phyloP scores from a whole-genome alignment of 2,329 filamentous ascomycete species.

The Aspergillus glaucus region DNA sequence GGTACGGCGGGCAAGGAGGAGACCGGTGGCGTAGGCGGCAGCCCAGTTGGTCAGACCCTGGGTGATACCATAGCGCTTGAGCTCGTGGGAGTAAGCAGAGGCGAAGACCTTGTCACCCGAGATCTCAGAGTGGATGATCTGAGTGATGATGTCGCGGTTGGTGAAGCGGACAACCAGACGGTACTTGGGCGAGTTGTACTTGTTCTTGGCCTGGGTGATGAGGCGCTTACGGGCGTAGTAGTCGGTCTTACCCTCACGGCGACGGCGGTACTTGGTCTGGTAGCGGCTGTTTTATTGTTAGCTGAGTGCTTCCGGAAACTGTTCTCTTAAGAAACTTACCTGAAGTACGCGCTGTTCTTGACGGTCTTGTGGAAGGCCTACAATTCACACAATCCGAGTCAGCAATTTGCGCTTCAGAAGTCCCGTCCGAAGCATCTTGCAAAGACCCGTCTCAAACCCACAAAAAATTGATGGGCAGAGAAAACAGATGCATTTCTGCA shows the following conservation, averaged over 20 bases:
- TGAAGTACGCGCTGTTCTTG: slow-evolving; percentile 99
- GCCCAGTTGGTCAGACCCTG: slow-evolving; percentile 99
- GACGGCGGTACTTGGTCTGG: slow-evolving; percentile 99
- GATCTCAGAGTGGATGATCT: slow-evolving; percentile 96
- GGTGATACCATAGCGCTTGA: slow-evolving; percentile 92
- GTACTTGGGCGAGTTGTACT: slow-evolving; percentile 99
- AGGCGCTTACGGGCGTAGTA: slow-evolving; percentile 99
- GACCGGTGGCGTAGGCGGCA: slow-evolving; percentile 91
- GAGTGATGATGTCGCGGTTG: slow-evolving; percentile 98
- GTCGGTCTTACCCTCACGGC: slow-evolving; percentile 95
- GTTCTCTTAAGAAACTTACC: slow-evolving; percentile 57
- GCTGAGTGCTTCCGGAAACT: slow-evolving; percentile 3
- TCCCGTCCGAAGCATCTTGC: slow-evolving; percentile 96
- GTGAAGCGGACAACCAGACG: slow-evolving; percentile 98
- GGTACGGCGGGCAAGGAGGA: slow-evolving; percentile 92
- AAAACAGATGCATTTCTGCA: slow-evolving; percentile 1
- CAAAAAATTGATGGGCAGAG: slow-evolving; percentile 8
- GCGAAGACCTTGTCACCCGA: slow-evolving; percentile 94
- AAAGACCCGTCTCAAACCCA: slow-evolving; percentile 56
- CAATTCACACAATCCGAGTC: slow-evolving; percentile 64
- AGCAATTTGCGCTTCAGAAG: slow-evolving; percentile 99
- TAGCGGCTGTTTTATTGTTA: slow-evolving; percentile 62
- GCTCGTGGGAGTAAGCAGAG: slow-evolving; percentile 93
- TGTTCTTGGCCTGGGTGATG: slow-evolving; percentile 99
- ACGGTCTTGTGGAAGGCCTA: slow-evolving; percentile 88